Conservation (phyloP, 1,284 basidiomycete genomes). For the Cystobasidium slooffiae region DNA sequence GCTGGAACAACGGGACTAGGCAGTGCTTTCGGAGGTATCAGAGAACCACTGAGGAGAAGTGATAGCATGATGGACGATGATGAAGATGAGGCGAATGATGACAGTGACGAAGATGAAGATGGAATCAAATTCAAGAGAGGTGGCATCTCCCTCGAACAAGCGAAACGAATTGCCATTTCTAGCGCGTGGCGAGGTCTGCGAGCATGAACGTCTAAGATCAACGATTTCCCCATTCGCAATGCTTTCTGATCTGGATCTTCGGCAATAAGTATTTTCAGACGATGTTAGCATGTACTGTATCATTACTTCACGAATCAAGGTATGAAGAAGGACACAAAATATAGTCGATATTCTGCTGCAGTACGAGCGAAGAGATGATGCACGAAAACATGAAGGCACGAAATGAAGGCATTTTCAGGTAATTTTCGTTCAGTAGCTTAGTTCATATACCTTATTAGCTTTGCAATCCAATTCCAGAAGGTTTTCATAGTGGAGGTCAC, state of each 20-base stretch:
- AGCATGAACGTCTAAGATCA: slow-evolving; percentile 2
- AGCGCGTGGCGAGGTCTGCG: slow-evolving; percentile 49
- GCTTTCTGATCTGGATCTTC: too few relatives aligned
- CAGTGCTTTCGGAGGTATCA: slow-evolving; percentile 26
- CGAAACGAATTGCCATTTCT: slow-evolving; percentile 53
- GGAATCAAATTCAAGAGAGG: slow-evolving; percentile 48
- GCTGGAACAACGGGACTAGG: slow-evolving; percentile 35
- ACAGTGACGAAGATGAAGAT: slow-evolving; percentile 45
- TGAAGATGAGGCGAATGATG: slow-evolving; percentile 46
- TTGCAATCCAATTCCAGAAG: too few relatives aligned
- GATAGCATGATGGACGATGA: slow-evolving; percentile 40
- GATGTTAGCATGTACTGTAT: too few relatives aligned
- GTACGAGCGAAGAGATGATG: neutral
- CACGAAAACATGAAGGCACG: neutral
- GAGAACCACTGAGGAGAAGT: slow-evolving; percentile 4
- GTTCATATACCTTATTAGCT: too few relatives aligned
- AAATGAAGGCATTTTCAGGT: too few relatives aligned
- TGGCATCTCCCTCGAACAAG: slow-evolving; percentile 47
- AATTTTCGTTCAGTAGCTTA: too few relatives aligned
- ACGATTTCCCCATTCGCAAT: too few relatives aligned
- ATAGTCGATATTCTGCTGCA: neutral
- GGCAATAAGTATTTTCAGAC: too few relatives aligned
- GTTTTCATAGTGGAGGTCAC: too few relatives aligned
- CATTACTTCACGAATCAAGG: neutral
- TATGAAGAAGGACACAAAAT: neutral